Conservation (phyloP, 495 filamentous ascomycete genomes). For the Bryoglossum gracile region DNA sequence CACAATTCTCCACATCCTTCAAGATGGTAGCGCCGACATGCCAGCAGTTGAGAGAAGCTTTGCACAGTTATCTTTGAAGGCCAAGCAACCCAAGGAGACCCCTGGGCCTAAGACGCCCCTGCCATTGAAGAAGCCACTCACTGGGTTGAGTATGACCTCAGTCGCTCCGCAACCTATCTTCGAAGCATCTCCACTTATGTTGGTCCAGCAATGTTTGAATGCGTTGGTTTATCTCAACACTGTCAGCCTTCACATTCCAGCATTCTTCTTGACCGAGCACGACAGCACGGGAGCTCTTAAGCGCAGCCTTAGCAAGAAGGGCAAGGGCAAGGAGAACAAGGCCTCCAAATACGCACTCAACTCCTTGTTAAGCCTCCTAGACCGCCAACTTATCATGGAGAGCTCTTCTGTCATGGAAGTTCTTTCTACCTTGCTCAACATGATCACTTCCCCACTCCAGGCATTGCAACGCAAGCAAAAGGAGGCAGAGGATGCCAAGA, state of each 20-base stretch:
- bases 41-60: constrained; percentile 93
- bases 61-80: constrained; percentile 80
- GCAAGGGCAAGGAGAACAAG: constrained; percentile 72
- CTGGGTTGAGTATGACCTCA: constrained; percentile 32
- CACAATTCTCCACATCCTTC: constrained; percentile 86
- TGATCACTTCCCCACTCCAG: constrained; percentile 80
- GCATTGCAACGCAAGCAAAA: constrained; percentile 79
- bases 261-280: constrained; percentile 94
- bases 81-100: constrained; percentile 65
- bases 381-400: constrained; percentile 89
- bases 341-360: constrained; percentile 88
- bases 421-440: constrained; percentile 75
- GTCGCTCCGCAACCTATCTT: constrained; percentile 42
- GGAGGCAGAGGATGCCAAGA: constrained; percentile 45
- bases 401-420: constrained; percentile 93
- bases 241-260: constrained; percentile 77
- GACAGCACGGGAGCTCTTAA: constrained; percentile 69
- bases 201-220: constrained; percentile 89
- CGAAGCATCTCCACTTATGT: constrained; percentile 86
- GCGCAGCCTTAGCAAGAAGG: constrained; percentile 69
- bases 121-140: constrained; percentile 57
- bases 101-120: constrained; percentile 69
- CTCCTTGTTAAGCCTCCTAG: constrained; percentile 76
- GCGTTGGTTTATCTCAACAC: constrained; percentile 72
- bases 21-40: constrained; percentile 90